Evolutionary conservation across 495 filamentous ascomycete genomes (phyloP), one percentile per base, ranked within the genome.

Genomic region (Elaphomyces granulatus): DNA sequence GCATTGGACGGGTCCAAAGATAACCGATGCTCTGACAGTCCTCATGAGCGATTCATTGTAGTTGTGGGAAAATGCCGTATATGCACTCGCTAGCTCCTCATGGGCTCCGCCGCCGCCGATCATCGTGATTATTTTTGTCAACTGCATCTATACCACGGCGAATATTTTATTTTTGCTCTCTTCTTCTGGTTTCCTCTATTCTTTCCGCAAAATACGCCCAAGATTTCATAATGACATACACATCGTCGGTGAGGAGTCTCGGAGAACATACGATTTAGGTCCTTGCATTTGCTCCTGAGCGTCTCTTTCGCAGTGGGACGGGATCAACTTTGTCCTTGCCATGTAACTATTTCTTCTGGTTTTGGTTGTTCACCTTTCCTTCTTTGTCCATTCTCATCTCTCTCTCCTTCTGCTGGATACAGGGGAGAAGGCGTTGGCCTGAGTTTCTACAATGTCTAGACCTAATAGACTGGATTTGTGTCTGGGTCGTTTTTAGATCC

Each of bases 21-120:
- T 33, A 61, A 62, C 20, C 66, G 69, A 38, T 84, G 80, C 49
- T 45, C 66, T n/a, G 66, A 70, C 37, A 68, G 77, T 14, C 80
- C 81, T n/a, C 81, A 86, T 54, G 78, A 86, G 50, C 66, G 78
- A 46, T 82, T 78, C 45, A 82, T 86, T 46, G 64, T 83, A 30
- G 65, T 76, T 15, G 68, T 77, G 19, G 80, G 77, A 15, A 68
- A 74, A 53, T 84, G 80, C 56, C 66, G 67, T 15, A 59, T 80
- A 19, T 83, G 79, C 54, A 54, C 46, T 60, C 58, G 58, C 38
- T 47, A 38, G 42, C 2, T 3, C 8, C 15, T 12, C 23, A 12
- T 6, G 6, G 23, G 6, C 23, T 6, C 23, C 23, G 6, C 23
- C 23, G 23, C 12, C 23, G 6, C 12, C 12, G 12, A 6, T 28